A percentile compares a stretch with the other conserved stretches of the same genome.
Evolutionary conservation across 306 rosid species (phyloP).

Genomic region (Begonia peltatifolia): DNA sequence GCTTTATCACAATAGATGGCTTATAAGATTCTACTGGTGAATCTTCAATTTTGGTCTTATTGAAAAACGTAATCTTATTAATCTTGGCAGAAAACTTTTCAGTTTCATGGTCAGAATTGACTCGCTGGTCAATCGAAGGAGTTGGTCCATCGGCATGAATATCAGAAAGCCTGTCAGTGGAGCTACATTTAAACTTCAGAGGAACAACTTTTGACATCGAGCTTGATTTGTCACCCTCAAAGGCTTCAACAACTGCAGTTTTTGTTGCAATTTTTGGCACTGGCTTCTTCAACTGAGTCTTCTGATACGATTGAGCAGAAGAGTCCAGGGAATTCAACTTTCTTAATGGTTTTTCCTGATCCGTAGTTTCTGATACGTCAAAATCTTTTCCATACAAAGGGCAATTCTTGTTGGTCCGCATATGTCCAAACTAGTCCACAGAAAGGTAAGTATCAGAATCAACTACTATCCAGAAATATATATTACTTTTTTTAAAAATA

Average conservation of each 20-base stretch:
- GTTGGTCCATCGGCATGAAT: conserved; percentile 34
- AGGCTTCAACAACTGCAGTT: conserved; percentile 38
- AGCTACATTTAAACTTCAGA: conserved; percentile 72
- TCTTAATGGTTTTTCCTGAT: conserved; percentile 44
- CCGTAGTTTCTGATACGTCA: conserved; percentile 53
- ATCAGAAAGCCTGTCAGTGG: conserved; percentile 58
- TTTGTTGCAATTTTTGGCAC: conserved; percentile 43
- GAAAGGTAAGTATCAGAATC: conserved; percentile 14
- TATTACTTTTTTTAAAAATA: not conserved
- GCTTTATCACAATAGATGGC: conserved; percentile 31
- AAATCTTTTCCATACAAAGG: conserved; percentile 86
- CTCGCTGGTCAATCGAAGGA: conserved; percentile 45
- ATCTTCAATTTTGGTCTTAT: conserved; percentile 53
- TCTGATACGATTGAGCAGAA: conserved; percentile 47
- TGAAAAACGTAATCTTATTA: conserved; percentile 52
- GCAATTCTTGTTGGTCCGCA: conserved; percentile 97
- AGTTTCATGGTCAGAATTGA: conserved; percentile 66
- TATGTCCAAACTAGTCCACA: conserved; percentile 71
- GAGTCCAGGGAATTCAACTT: conserved; percentile 44
- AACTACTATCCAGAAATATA: not conserved
- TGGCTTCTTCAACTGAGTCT: conserved; percentile 47
- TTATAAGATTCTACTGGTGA: conserved; percentile 40
- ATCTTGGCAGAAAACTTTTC: conserved; percentile 48
- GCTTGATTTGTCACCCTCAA: conserved; percentile 29
- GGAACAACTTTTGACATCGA: conserved; percentile 41